These are phyloP conservation scores for Sonneratia caseolaris DNA, from an alignment of 345 rosid species.

Conservation along the genomic window DNA sequence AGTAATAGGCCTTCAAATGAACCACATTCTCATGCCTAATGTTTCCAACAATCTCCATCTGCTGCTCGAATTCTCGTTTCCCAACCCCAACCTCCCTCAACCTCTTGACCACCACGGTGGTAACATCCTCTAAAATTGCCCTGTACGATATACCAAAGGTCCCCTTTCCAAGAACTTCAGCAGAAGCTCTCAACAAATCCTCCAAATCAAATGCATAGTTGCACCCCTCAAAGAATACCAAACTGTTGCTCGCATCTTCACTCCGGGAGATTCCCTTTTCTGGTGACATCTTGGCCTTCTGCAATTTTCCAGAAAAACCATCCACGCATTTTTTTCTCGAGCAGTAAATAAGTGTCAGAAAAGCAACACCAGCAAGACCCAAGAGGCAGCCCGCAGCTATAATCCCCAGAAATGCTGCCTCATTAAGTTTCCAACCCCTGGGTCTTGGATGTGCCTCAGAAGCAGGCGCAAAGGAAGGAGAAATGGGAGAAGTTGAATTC, in stretches of 20 bases:
- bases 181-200: conserved; percentile 93
- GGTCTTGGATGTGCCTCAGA: conserved; percentile 14
- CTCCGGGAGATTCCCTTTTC: conserved; percentile 70
- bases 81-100: conserved; percentile 72
- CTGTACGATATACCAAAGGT: conserved; percentile 87
- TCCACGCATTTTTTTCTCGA: conserved; percentile 34
- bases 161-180: conserved; percentile 98
- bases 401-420: conserved; percentile 42
- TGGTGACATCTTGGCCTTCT: conserved; percentile 71
- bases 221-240: conserved; percentile 88
- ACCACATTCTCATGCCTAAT: conserved; percentile 71
- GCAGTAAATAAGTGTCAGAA: conserved; percentile 44
- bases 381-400: conserved; percentile 36
- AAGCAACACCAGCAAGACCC: conserved; percentile 32
- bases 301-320: conserved; percentile 36
- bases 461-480: conserved; percentile 27
- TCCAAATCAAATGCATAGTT: conserved; percentile 86
- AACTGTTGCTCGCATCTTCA: conserved; percentile 65
- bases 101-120: conserved; percentile 76
- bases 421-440: conserved; percentile 29
- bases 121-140: conserved; percentile 65
- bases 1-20: conserved; percentile 80
- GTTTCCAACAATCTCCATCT: conserved; percentile 75
- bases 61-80: conserved; percentile 81
- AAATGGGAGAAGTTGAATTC: conserved; percentile 13